Conservation (phyloP, 2,329 filamentous ascomycete genomes). For the Clonostachys sp. region DNA sequence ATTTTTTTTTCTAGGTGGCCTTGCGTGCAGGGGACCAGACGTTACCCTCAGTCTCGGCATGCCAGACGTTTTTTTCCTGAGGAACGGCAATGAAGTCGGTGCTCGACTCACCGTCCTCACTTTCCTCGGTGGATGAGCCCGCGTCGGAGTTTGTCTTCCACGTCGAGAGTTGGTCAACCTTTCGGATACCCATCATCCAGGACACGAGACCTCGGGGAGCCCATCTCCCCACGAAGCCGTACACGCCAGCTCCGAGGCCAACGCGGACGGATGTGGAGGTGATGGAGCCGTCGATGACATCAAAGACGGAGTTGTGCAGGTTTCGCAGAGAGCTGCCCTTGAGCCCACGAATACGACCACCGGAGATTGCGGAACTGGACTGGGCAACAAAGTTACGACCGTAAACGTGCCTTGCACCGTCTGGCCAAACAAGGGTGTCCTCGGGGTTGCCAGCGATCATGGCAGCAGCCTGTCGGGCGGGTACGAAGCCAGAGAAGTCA, state of each 20-base stretch:
- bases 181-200: conserved; percentile 85
- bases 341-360: conserved; percentile 52
- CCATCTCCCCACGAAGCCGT: conserved; percentile 81
- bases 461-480: conserved; percentile 28
- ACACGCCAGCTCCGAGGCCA: conserved; percentile 78
- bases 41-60: conserved; percentile 34
- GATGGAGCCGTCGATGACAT: conserved; percentile 69
- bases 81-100: conserved; percentile 49
- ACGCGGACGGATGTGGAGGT: conserved; percentile 66
- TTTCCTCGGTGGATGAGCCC: conserved; percentile 26
- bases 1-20: neutral
- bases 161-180: conserved; percentile 50
- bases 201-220: conserved; percentile 74
- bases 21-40: conserved; percentile 31
- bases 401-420: conserved; percentile 55
- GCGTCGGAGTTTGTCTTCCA: conserved; percentile 43
- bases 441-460: conserved; percentile 25
- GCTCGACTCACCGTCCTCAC: conserved; percentile 24
- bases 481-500: conserved; percentile 68
- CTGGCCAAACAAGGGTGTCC: conserved; percentile 58
- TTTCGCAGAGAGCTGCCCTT: conserved; percentile 70
- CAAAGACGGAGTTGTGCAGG: conserved; percentile 84
- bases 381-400: conserved; percentile 56
- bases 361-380: conserved; percentile 48
- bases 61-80: conserved; percentile 32